A percentile compares a stretch with the other conserved stretches of the same genome.
phyloP scores from a whole-genome alignment of 192 early-diverging fungal species.

The Backusella psychrophila region DNA sequence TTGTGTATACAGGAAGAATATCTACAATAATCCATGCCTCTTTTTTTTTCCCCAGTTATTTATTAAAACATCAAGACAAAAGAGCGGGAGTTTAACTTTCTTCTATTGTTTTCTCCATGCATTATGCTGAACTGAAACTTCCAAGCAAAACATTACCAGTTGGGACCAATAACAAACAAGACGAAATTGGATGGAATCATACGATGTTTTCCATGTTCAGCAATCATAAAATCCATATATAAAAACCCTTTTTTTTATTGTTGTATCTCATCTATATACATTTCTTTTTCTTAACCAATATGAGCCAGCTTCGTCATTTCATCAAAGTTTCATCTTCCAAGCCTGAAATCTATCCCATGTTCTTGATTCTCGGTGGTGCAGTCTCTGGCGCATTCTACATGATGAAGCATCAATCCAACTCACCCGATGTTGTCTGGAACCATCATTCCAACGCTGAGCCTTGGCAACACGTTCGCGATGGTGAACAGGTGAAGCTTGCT shows the following conservation, averaged over 20 bases:
- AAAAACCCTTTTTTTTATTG: not conserved
- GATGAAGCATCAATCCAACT: slow-evolving; percentile 16
- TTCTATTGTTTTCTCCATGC: not conserved
- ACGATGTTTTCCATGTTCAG: not conserved
- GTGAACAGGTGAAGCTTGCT: slow-evolving; percentile 22
- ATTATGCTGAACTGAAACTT: not conserved
- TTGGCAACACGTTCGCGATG: slow-evolving; percentile 11
- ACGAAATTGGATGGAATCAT: not conserved
- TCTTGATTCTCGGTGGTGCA: slow-evolving; percentile 19
- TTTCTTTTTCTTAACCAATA: not conserved
- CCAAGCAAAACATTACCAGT: not conserved
- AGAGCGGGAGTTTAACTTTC: not conserved
- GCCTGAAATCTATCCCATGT: slow-evolving; percentile 27
- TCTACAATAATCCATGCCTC: not conserved
- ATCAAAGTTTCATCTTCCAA: not conserved
- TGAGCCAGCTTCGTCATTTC: not conserved
- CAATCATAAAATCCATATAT: not conserved
- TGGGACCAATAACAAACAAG: not conserved
- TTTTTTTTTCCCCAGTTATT: not conserved
- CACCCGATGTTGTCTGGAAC: slow-evolving; percentile 37
- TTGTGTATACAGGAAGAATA: not conserved
- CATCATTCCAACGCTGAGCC: slow-evolving; percentile 4
- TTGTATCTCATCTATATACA: not conserved
- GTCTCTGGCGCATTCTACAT: slow-evolving; percentile 20
- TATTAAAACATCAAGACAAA: not conserved